Evolutionary conservation across 768 basidiomycete genomes (phyloP).

Genomic region (Suillus weaverae): DNA sequence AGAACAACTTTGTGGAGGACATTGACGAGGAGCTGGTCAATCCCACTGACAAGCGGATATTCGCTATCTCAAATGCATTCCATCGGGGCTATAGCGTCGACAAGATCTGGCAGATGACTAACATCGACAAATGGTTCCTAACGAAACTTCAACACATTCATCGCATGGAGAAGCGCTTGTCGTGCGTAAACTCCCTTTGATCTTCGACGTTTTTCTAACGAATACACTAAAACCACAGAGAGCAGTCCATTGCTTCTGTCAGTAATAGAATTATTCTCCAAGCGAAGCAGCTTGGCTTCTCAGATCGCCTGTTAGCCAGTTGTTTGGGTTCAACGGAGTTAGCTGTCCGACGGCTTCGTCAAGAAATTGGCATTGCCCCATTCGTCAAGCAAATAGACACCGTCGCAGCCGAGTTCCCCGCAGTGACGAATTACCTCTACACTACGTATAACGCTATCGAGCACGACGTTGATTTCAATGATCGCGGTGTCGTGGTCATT

Average conservation of each 20-base stretch:
- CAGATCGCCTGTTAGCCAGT: conserved; percentile 83
- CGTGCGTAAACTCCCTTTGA: conserved; percentile 47
- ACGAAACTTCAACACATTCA: conserved; percentile 83
- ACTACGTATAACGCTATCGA: conserved; percentile 97
- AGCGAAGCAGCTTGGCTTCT: conserved; percentile 95
- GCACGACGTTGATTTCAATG: conserved; percentile 87
- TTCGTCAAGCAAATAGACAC: conserved; percentile 99
- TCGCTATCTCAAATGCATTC: conserved; percentile 94
- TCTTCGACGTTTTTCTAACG: background rate
- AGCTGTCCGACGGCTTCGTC: conserved; percentile 85
- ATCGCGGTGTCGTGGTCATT: conserved; percentile 94
- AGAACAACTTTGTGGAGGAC: conserved; percentile 88
- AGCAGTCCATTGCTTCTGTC: conserved; percentile 64
- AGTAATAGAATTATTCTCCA: conserved; percentile 63
- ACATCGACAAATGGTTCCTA: conserved; percentile 99
- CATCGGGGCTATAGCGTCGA: conserved; percentile 92
- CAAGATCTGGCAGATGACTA: conserved; percentile 96
- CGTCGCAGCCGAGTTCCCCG: conserved; percentile 98
- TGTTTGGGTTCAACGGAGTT: conserved; percentile 90
- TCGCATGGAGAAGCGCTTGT: conserved; percentile 73
- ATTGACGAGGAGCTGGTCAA: conserved; percentile 92
- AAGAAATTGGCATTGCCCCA: conserved; percentile 79
- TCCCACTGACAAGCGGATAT: conserved; percentile 96
- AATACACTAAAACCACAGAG: conserved; percentile 37
- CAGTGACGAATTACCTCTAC: conserved; percentile 98